Base-by-base conservation (phyloP, 805 yeast genomes). In the Saccharomycopsis olivae region DNA sequence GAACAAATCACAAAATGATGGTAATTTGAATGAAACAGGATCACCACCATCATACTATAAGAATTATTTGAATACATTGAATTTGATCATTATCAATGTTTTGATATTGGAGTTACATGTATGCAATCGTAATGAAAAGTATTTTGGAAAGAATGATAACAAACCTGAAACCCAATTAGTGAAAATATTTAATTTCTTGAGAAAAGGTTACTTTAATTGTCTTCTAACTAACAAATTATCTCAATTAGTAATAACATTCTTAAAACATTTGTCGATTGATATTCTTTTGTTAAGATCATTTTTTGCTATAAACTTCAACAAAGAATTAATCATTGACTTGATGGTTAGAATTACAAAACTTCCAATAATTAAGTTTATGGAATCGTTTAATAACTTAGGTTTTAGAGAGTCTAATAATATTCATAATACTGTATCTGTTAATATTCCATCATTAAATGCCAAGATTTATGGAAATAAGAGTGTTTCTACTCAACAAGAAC, bases 241-340 rank as follows among this genome's bases (percentile, higher is more conserved):
- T 4, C 41, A 42, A 24, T 10, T 29, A 3, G 5, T 38, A 21
- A 10, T 38, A 3, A 16, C 11, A 11, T 38, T 42, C 24, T 14
- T 42, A 15, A 42, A 42, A 29, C 11, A 5, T 16, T 30, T 42
- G 16, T 42, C 46, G n/a, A 25, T 25, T 2, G 46, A 42, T 20
- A 35, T 42, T 15, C 8, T 35, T 13, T 23, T 42, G 9, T 20
- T 42, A 15, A 16, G 46, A 9, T 29, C 46, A 10, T 42, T 42
- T 29, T 42, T 42, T 24, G 28, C 33, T 5, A 34, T 42, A 33
- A 35, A 34, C 14, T 38, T 42, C 33, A 38, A 42, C 24, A 35
- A 38, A 23, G 39, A 38, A 16, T 18, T 35, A 15, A 23, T 42
- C 8, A 15, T 42, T 19, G 13, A 28, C 3, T 20, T 39, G 15